Evolutionary conservation across 1,284 basidiomycete species (phyloP).

Genomic region (Austroboletus niveus): DNA sequence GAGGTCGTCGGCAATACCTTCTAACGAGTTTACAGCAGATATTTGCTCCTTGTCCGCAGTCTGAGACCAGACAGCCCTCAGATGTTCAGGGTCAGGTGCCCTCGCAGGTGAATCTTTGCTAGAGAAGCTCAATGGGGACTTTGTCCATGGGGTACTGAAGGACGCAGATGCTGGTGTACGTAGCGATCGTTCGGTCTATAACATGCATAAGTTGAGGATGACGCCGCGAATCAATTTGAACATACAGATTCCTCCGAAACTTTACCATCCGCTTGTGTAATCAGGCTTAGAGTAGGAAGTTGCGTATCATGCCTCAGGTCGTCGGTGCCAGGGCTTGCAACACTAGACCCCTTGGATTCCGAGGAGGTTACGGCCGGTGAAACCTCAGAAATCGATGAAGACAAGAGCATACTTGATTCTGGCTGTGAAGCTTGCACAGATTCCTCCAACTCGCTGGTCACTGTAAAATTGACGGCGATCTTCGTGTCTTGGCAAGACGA

Average conservation of each 20-base stretch:
- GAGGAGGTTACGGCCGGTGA: conserved; percentile 6
- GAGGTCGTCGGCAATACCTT: conserved; percentile 76
- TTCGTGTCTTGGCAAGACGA: conserved; percentile 45
- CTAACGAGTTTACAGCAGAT: conserved; percentile 71
- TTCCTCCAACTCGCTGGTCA: conserved; percentile 71
- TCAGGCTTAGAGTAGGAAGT: conserved; percentile 27
- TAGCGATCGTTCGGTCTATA: conserved; percentile 44
- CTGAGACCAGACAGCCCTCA: conserved; percentile 84
- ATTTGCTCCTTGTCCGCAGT: conserved; percentile 61
- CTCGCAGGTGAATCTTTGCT: conserved; percentile 64
- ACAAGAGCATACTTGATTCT: conserved; percentile 26
- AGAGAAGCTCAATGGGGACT: conserved; percentile 53
- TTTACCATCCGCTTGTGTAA: conserved; percentile 43
- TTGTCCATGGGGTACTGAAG: conserved; percentile 54
- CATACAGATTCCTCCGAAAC: conserved; percentile 48
- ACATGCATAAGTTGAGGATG: conserved; percentile 12
- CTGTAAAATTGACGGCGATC: conserved; percentile 63
- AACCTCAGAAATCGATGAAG: conserved; percentile 20
- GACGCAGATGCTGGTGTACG: conserved; percentile 50
- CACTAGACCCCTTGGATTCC: conserved; percentile 6
- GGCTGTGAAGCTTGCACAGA: conserved; percentile 2
- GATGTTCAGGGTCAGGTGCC: conserved; percentile 71
- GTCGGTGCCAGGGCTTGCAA: conserved; percentile 19
- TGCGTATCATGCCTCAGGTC: conserved; percentile 20
- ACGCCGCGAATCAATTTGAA: conserved; percentile 7